Evolutionary conservation across 371 early-diverging fungal species (phyloP), one percentile per base, ranked within the genome.

Genomic region (Syncephalastrum racemosum): DNA sequence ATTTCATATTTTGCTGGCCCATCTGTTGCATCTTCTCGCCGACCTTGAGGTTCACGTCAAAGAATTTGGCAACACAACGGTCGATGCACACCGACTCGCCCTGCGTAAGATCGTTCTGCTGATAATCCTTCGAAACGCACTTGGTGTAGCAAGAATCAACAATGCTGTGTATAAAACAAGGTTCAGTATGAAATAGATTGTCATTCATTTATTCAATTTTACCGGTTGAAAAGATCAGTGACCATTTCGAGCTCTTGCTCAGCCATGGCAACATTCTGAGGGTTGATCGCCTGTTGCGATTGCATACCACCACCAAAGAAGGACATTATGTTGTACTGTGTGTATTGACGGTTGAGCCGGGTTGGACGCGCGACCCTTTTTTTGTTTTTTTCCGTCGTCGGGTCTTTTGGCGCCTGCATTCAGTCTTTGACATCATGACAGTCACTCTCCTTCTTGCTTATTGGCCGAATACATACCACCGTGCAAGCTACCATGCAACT

Each of bases 1-100:
- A 16, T 36, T 46, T 27, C 46, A 56, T 59, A 46, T 55, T 60
- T 48, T 64, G 62, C 59, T 69, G 75, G 7, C 76, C 77, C 48
- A 75, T 71, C 49, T 82, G 69, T 48, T 83, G 71, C 68, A 90
- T 71, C 65, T 82, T 79, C 51, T 82, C 79, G 51, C 89, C 87
- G 59, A 93, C 83, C 49, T 86, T 85, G 62, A 77, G 81, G 71
- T 86, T 86, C 59, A 89, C 88, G 55, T 90, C 81, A 66, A 93
- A 84, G 72, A 82, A 92, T 75, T 94, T 94, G 62, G 83, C 67
- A 25, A 90, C 93, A 64, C 94, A 93, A 39, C 93, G 85, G 68
- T 96, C 95, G 24, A 91, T 77, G 69, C 96, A 96, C 13, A 91
- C 94, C 3, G 91, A 85, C 75, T 96, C 95, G 49, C 94, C 93